Percentiles rank a stretch among this genome's conserved stretches.
Evolutionary conservation across 306 rosid genomes (phyloP).

Genomic region (Cyamopsis tetragonoloba): DNA sequence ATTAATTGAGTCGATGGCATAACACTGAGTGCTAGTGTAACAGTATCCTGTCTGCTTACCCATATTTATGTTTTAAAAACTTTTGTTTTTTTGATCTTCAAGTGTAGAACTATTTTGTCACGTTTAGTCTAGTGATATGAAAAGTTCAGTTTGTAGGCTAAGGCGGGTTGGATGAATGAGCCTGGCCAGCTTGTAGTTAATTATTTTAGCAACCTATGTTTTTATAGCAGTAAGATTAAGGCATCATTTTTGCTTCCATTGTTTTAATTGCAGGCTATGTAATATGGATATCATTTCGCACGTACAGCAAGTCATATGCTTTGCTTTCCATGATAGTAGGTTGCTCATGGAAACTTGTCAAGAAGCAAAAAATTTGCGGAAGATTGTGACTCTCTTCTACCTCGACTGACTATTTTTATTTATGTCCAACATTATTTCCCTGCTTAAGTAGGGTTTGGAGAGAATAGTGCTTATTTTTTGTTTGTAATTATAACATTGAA

Average conservation of each 20-base stretch:
- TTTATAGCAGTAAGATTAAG: slow-evolving; percentile 6
- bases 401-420: slow-evolving; percentile 52
- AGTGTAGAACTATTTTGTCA: slow-evolving; percentile 1
- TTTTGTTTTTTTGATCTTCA: not conserved
- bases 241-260: slow-evolving; percentile 15
- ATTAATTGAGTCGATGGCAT: not conserved
- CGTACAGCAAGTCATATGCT: slow-evolving; percentile 98
- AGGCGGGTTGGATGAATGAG: slow-evolving; percentile 7
- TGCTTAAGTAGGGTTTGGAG: slow-evolving; percentile 21
- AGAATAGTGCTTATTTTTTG: slow-evolving; percentile 30
- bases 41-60: not conserved
- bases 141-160: not conserved
- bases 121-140: not conserved
- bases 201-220: not conserved
- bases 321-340: slow-evolving; percentile 94
- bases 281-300: slow-evolving; percentile 96
- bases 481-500: slow-evolving; percentile 41
- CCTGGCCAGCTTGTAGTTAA: not conserved
- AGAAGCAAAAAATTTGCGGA: slow-evolving; percentile 90
- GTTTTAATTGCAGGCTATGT: slow-evolving; percentile 73
- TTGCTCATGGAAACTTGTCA: slow-evolving; percentile 99
- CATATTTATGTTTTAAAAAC: not conserved
- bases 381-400: slow-evolving; percentile 96
- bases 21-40: not conserved
- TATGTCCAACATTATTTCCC: slow-evolving; percentile 42